Percentiles rank a stretch among this genome's conserved stretches.
Conservation (phyloP, 345 rosid species). For the Carallia brachiata region DNA sequence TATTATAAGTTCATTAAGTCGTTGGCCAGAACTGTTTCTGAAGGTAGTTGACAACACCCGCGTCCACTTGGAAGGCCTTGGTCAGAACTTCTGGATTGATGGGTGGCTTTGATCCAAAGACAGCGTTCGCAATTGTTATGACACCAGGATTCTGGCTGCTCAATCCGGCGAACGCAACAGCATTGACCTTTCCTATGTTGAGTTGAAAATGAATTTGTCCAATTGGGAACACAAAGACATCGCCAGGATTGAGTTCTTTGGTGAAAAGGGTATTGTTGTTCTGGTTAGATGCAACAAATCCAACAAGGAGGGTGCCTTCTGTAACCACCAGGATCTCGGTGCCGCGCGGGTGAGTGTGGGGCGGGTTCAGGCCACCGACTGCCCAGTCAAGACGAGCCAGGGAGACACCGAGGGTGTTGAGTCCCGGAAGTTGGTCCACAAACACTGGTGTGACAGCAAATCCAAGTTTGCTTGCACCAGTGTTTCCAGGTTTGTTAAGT, state of each 20-base stretch:
- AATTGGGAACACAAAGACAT: no score
- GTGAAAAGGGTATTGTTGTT: no score
- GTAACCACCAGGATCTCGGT: neutral
- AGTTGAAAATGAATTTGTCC: no score
- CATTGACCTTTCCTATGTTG: no score
- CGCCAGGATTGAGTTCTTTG: no score
- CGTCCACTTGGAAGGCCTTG: neutral
- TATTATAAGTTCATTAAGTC: neutral
- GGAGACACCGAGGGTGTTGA: conserved; percentile 13
- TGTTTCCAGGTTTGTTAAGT: no score
- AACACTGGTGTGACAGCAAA: neutral
- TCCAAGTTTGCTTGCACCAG: neutral
- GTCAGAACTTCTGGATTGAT: neutral
- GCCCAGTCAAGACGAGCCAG: neutral
- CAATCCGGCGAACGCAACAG: neutral
- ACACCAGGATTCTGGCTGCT: conserved; percentile 17
- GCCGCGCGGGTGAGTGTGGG: conserved; percentile 4
- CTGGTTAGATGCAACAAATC: no score
- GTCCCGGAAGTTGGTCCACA: conserved; percentile 4
- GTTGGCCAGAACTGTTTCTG: neutral
- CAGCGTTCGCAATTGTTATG: neutral
- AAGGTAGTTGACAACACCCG: neutral
- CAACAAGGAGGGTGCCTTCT: no score
- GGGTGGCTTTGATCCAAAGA: conserved; percentile 7
- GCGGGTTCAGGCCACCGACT: neutral